Evolutionary conservation across 257 asterid species (phyloP).

Genomic region (Phtheirospermum japonicum): DNA sequence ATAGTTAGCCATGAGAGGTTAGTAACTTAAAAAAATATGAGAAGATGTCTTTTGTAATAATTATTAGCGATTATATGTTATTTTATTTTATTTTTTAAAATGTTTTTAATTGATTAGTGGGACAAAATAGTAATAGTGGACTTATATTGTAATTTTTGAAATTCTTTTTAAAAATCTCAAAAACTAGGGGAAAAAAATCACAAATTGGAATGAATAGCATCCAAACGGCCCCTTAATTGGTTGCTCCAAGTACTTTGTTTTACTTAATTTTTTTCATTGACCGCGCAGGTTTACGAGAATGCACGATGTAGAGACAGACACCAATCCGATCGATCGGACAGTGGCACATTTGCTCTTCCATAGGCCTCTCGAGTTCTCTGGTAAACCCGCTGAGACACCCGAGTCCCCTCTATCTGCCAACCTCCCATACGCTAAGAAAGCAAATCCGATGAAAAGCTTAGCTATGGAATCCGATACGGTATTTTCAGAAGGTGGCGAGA

Average conservation of each 20-base stretch:
- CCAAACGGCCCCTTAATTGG: no score
- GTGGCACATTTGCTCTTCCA: slow-evolving; percentile 90
- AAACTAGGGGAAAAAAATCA: no score
- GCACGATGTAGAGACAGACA: slow-evolving; percentile 61
- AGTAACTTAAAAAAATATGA: slow-evolving; percentile 21
- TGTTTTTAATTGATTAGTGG: no score
- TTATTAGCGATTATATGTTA: no score
- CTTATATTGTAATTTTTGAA: no score
- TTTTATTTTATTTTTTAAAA: no score
- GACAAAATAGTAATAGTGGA: no score
- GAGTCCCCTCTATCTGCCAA: slow-evolving; percentile 49
- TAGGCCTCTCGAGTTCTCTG: slow-evolving; percentile 49
- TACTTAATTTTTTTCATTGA: slow-evolving; percentile 22
- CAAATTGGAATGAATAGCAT: no score
- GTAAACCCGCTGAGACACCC: slow-evolving; percentile 48
- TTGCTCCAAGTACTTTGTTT: not conserved
- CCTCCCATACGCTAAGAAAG: slow-evolving; percentile 40
- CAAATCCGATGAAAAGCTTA: slow-evolving; percentile 20
- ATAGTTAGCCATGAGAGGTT: slow-evolving; percentile 56
- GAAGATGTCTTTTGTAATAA: no score
- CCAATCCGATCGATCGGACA: slow-evolving; percentile 81
- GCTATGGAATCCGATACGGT: slow-evolving; percentile 29
- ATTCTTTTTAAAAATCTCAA: no score
- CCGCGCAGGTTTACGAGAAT: slow-evolving; percentile 54
- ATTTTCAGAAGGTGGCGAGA: slow-evolving; percentile 32